These are phyloP conservation scores for Dactylellina cionopaga DNA, from an alignment of 2,329 filamentous ascomycete species.

Conservation along the genomic window DNA sequence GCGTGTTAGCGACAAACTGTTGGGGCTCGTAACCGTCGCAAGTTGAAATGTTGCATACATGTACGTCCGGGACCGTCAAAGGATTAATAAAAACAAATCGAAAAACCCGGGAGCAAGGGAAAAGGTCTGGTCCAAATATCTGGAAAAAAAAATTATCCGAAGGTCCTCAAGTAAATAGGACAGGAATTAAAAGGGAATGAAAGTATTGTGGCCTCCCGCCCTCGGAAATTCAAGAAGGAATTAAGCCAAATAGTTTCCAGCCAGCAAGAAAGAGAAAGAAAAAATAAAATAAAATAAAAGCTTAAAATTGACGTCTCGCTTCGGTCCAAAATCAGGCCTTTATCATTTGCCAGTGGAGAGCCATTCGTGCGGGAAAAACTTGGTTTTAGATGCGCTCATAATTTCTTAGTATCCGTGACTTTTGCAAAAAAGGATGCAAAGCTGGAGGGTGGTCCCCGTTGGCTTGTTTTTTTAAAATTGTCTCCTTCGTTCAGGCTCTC, in stretches of 20 bases:
- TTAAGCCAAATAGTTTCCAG: conserved; percentile 42
- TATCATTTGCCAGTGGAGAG: conserved; percentile 38
- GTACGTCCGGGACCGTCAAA: conserved; percentile 30
- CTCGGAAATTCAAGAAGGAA: conserved; percentile 47
- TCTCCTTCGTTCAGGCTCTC: conserved; percentile 40
- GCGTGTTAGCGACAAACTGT: conserved; percentile 8
- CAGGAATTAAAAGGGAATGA: conserved; percentile 22
- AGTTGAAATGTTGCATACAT: conserved; percentile 34
- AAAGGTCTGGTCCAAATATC: conserved; percentile 22
- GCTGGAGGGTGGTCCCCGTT: conserved; percentile 35
- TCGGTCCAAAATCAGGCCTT: conserved; percentile 44
- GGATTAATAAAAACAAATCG: conserved; percentile 23
- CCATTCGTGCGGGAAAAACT: conserved; percentile 44
- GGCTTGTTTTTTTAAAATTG: conserved; percentile 30
- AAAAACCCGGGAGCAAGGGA: too few species aligned
- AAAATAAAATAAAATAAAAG: too few species aligned
- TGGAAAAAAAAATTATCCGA: too few species aligned
- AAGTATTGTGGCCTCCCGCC: conserved; percentile 31
- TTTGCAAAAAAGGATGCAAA: conserved; percentile 10
- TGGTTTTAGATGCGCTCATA: conserved; percentile 45
- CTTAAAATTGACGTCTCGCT: conserved; percentile 54
- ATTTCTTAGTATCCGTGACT: too few species aligned
- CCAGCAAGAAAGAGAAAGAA: conserved; percentile 34
- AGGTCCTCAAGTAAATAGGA: conserved; percentile 17
- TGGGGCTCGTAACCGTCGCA: conserved; percentile 20